Evolutionary conservation across 2,329 filamentous ascomycete species (phyloP).

Genomic region (Phaeosphaeria sp.): DNA sequence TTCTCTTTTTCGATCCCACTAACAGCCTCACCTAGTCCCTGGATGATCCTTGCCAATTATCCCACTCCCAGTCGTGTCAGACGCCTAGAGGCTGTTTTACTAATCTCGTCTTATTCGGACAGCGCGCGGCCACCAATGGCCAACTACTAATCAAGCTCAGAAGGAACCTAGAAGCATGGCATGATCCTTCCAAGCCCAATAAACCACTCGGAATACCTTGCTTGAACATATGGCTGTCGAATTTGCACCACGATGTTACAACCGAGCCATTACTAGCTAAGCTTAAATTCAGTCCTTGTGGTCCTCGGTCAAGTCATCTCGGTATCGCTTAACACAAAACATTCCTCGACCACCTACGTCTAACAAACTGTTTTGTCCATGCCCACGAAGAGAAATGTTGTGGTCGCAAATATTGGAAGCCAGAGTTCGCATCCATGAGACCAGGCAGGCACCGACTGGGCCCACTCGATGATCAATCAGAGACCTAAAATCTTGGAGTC

Average conservation of each 20-base stretch:
- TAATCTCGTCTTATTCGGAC: not conserved
- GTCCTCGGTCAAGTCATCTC: not conserved
- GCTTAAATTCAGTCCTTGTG: not conserved
- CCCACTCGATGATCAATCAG: no score
- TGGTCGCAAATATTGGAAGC: no score
- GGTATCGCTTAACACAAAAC: not conserved
- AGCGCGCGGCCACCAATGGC: not conserved
- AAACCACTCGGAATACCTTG: not conserved
- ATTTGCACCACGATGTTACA: not conserved
- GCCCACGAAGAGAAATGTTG: no score
- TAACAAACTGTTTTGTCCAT: no score
- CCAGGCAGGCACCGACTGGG: no score
- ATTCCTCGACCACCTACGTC: no score
- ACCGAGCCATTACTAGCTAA: not conserved
- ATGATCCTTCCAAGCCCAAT: not conserved
- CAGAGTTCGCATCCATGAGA: no score
- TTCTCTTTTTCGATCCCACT: conserved; percentile 6
- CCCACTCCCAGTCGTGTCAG: conserved; percentile 11
- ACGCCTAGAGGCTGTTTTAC: not conserved
- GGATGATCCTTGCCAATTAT: conserved; percentile 17
- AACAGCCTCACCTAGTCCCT: conserved; percentile 3
- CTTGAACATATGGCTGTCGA: not conserved
- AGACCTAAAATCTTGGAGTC: no score
- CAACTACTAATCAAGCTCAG: not conserved
- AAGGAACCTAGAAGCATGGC: not conserved